Conservation (phyloP, 805 yeast genomes). For the Metschnikowia orientalis region DNA sequence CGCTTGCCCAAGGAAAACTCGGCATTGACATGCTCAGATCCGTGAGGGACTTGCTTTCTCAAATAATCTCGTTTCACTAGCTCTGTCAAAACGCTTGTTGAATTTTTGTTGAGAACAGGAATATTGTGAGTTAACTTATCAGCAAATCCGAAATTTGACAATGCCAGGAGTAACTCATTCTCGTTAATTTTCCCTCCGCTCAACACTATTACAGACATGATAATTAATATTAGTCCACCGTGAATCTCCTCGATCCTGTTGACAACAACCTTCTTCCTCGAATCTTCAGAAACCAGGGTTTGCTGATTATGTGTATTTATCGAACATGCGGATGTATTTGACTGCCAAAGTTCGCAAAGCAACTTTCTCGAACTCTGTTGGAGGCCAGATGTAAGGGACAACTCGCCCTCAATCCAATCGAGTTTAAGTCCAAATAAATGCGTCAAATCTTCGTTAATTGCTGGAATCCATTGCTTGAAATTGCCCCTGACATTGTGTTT, state of each 20-base stretch:
- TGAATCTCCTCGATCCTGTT: slow-evolving; percentile 27
- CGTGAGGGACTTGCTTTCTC: slow-evolving; percentile 13
- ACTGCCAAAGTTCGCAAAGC: slow-evolving; percentile 26
- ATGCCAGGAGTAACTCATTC: slow-evolving; percentile 18
- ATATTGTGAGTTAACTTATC: slow-evolving; percentile 17
- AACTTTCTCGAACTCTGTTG: slow-evolving; percentile 18
- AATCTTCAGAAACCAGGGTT: slow-evolving; percentile 21
- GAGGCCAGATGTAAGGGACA: slow-evolving; percentile 22
- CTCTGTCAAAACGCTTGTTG: slow-evolving; percentile 23
- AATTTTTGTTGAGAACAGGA: slow-evolving; percentile 20
- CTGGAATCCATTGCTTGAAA: slow-evolving; percentile 19
- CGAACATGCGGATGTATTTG: slow-evolving; percentile 1
- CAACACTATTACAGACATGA: slow-evolving; percentile 28
- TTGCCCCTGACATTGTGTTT: slow-evolving; percentile 18
- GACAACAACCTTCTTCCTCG: slow-evolving; percentile 17
- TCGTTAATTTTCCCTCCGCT: slow-evolving; percentile 31
- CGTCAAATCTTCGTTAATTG: slow-evolving; percentile 18
- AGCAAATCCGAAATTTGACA: slow-evolving; percentile 26
- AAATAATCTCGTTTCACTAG: slow-evolving; percentile 30
- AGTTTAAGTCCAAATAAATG: slow-evolving; percentile 27
- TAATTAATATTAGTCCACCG: slow-evolving; percentile 28
- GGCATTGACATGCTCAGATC: slow-evolving; percentile 13
- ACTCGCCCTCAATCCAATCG: slow-evolving; percentile 14
- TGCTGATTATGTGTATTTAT: slow-evolving; percentile 3
- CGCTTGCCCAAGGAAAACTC: slow-evolving; percentile 32